Base-by-base conservation (phyloP, 208 protist species). In the Crithidia fasciculata region DNA sequence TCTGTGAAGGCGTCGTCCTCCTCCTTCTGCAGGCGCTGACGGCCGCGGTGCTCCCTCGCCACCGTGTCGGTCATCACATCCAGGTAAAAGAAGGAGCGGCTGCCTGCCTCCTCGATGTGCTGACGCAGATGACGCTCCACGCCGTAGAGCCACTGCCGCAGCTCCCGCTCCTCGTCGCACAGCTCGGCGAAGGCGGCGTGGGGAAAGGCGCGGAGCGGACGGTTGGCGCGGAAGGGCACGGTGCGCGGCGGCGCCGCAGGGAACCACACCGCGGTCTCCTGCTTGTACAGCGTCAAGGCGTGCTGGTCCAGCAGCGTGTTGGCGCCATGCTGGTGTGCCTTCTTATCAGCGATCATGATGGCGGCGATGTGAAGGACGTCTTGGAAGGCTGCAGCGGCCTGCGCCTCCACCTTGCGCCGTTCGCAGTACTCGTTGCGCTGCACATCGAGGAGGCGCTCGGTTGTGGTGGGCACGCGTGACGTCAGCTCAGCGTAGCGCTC, bases 401-500 rank as follows among this genome's bases (percentile, higher is more conserved):
- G 76, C 44, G 80, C 83, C 57, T 88, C 83, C 28, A 95, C 70
- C 41, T 68, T 55, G 37, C 81, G 84, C 53, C 90, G 87, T 37
- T 28, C 76, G n/a, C 78, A 77, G n/a, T 81, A 74, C 68, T 94
- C 89, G 2, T 84, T 75, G 10, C 89, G 89, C 44, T 81, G 75
- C 19, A 94, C 58, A 28, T 83, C 78, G 57, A 82, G 74, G 45
- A 90, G 77, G 16, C 77, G 45, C 62, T 94, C 87, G 19, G 86
- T 56, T 12, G 78, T 37, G 13, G 79, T 83, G 0, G 73, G 82
- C 57, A 78, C 80, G 36, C 76, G 79, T 4, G 71, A 37, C 36
- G 86, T 75, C 10, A 94, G 79, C 44, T 78, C 78, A 13, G 82
- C 60, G 73, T 94, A 94, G 80, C 83, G 86, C 53, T 94, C 89